These are phyloP conservation scores for Xylaria sp. DNA, from an alignment of 2,329 filamentous ascomycete genomes.

Conservation along the genomic window DNA sequence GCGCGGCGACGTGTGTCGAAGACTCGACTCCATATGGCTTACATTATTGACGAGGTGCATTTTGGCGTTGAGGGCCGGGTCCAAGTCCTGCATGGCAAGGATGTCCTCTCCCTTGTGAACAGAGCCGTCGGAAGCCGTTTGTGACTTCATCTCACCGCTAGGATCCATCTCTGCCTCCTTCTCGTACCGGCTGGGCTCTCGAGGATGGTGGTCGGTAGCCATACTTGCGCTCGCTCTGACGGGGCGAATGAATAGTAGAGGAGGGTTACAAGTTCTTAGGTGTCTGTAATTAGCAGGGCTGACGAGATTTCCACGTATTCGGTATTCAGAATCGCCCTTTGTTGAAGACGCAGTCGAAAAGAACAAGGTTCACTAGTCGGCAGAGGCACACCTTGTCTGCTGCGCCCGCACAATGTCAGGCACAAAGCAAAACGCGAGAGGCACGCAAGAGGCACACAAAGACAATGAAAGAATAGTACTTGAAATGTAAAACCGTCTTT, in stretches of 20 bases:
- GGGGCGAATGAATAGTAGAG: neutral
- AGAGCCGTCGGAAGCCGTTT: neutral
- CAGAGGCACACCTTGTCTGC: neutral
- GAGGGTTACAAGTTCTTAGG: neutral
- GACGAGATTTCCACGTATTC: neutral
- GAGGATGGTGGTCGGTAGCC: neutral
- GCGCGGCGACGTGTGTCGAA: too few relatives aligned
- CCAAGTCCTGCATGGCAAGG: constrained; percentile 61
- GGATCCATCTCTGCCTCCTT: neutral
- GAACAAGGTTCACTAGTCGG: neutral
- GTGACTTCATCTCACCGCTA: neutral
- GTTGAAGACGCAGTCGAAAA: neutral
- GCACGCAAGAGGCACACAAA: neutral
- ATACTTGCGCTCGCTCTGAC: neutral
- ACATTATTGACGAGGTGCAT: constrained; percentile 74
- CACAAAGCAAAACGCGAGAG: neutral
- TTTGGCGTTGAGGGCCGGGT: constrained; percentile 67
- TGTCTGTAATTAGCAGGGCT: neutral
- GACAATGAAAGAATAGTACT: too few relatives aligned
- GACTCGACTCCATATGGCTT: constrained; percentile 35
- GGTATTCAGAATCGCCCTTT: neutral
- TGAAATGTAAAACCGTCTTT: neutral
- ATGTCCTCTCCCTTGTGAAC: constrained; percentile 52
- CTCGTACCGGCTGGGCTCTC: neutral
- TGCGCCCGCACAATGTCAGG: neutral